Conservation (phyloP, 768 basidiomycete species). For the button mushroom (Agaricus bisporus) region DNA sequence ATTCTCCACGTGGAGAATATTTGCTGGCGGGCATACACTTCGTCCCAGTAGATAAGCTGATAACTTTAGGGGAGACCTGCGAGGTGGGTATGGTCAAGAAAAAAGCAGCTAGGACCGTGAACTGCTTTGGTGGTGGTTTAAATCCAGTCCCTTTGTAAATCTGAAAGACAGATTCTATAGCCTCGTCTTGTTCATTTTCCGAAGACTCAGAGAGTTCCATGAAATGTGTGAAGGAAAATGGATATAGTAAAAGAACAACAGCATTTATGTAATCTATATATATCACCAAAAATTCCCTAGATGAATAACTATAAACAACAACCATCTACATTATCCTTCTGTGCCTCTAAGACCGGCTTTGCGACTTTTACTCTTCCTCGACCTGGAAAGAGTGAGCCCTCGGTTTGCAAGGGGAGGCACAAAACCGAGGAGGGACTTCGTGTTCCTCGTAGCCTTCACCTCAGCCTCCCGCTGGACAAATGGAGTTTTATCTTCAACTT, state of each 20-base stretch:
- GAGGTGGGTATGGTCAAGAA: slow-evolving; percentile 23
- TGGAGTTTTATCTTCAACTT: slow-evolving; percentile 4
- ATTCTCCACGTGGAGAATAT: slow-evolving; percentile 66
- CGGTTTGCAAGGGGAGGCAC: slow-evolving; percentile 35
- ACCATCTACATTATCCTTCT: slow-evolving; percentile 15
- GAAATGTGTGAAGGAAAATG: not conserved
- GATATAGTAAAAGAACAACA: not conserved
- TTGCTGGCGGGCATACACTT: slow-evolving; percentile 71
- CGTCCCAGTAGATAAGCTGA: slow-evolving; percentile 76
- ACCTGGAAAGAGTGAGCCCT: slow-evolving; percentile 25
- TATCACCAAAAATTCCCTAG: too few relatives aligned
- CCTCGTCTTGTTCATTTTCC: slow-evolving; percentile 10
- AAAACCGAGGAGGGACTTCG: slow-evolving; percentile 40
- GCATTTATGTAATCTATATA: too few relatives aligned
- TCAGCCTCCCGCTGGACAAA: slow-evolving; percentile 12
- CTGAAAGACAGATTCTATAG: slow-evolving; percentile 27
- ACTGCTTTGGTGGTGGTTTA: slow-evolving; percentile 48
- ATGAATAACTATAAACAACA: not conserved
- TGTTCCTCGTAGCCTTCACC: slow-evolving; percentile 21
- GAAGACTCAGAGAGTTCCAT: not conserved
- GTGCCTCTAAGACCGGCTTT: slow-evolving; percentile 33
- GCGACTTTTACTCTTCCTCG: slow-evolving; percentile 36
- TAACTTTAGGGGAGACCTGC: slow-evolving; percentile 43
- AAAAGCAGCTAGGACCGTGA: slow-evolving; percentile 62
- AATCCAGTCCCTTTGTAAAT: slow-evolving; percentile 42